Base-by-base conservation (phyloP, 208 protist species). In the Acanthamoeba lenticulata region DNA sequence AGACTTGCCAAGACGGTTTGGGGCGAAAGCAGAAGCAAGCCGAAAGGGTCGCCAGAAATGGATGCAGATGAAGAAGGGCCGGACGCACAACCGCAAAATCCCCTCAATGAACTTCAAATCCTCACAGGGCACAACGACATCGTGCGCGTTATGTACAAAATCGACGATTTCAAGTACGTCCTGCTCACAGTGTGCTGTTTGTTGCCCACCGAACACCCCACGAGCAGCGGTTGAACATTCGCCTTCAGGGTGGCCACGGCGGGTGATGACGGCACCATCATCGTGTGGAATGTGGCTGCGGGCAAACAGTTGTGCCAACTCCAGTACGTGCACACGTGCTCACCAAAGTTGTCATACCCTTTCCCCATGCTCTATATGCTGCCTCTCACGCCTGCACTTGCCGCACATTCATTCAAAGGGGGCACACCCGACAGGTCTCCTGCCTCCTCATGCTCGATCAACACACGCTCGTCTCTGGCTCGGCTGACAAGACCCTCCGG, bases 61-160 rank as follows among this genome's bases (percentile, higher is more conserved):
- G 24, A 44, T 34, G 72, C 24, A 49, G n/a, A 32, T 17, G 36
- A 45, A 40, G 85, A 45, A 60, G 21, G 4, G 6, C n/a, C 42
- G 85, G 36, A 65, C 29, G 27, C 72, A 3, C 72, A 93, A 19
- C 11, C 21, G 21, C 69, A 45, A 4, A 79, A 94, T 17, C 19
- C 67, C 11, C 72, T 94, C 4, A 94, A 94, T 27, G 90, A 94
- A 34, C 90, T 94, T 34, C 90, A 94, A 27, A 81, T 94, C 34
- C 40, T 94, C 1, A 36, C 69, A 3, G 90, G 90, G 38, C 90
- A 94, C 90, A 94, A 27, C 62, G 65, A 94, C 49, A 94, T 94
- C 24, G 90, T 94, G 29, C 90, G 90, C 21, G n/a, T 94, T n/a
- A 72, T 94, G 74, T 36, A 69, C 74, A 94, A 94, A 45, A 86